A percentile compares a stretch with the other conserved stretches of the same genome.
phyloP scores from a whole-genome alignment of 2,329 filamentous ascomycete species.

The Domatiomyces catenatus region DNA sequence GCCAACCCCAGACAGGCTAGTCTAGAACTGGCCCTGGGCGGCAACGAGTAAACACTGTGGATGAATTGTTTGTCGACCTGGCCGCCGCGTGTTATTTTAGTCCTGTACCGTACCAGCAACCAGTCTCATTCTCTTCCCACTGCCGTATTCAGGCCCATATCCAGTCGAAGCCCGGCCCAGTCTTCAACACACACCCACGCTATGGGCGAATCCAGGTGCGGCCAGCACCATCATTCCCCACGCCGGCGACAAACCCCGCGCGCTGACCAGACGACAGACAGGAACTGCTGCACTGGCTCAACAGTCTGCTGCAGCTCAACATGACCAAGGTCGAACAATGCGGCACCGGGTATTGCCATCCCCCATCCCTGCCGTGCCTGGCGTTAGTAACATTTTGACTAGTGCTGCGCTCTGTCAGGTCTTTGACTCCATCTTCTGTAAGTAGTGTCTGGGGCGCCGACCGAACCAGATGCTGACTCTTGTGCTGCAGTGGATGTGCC shows the following conservation, averaged over 20 bases:
- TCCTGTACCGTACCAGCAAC: not conserved
- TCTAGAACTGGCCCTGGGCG: too few species aligned
- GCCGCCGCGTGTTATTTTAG: too few species aligned
- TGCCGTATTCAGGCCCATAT: not conserved
- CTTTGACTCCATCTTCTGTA: slow-evolving; percentile 91
- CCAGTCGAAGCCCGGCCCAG: not conserved
- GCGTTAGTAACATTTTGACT: slow-evolving; percentile 5
- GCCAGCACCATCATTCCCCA: slow-evolving; percentile 9
- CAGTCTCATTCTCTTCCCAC: not conserved
- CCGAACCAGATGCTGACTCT: not conserved
- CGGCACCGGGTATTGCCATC: slow-evolving; percentile 66
- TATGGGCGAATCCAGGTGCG: slow-evolving; percentile 52
- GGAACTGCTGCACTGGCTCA: slow-evolving; percentile 90
- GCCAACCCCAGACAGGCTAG: too few species aligned
- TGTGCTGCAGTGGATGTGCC: slow-evolving; percentile 56
- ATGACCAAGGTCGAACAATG: slow-evolving; percentile 98
- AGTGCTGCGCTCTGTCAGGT: slow-evolving; percentile 76
- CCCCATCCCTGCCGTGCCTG: slow-evolving; percentile 1
- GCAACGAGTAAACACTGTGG: too few species aligned
- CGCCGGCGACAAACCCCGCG: not conserved
- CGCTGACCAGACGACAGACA: slow-evolving; percentile 44
- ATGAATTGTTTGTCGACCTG: too few species aligned
- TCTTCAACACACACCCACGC: slow-evolving; percentile 17
- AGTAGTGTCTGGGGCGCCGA: too few species aligned
- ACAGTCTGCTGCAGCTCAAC: slow-evolving; percentile 94